Base-by-base conservation (phyloP, 1,284 basidiomycete species). In the Tylopilus orsonianus region DNA sequence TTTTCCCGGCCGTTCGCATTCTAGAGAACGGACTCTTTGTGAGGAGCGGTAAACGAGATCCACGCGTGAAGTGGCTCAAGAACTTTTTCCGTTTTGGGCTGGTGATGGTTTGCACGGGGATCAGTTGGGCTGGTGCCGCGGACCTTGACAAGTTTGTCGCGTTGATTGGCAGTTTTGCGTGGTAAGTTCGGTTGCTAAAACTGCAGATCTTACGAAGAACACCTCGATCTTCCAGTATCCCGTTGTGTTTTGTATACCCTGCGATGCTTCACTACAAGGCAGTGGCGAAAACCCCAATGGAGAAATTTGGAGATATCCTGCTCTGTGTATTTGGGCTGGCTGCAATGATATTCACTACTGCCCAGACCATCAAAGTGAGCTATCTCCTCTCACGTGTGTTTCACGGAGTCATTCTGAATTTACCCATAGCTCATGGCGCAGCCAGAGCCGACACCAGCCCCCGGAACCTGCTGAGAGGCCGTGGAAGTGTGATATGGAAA, bases 101-200 rank as follows among this genome's bases (percentile, higher is more conserved):
- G 50, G 93, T 97, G 30, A 67, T 88, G 50, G 71, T 85, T 49
- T 93, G 90, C 68, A 86, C 87, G 1, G 65, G 78, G 19, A 71
- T 97, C 51, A 90, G 89, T 49, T 95, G 87, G 83, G 73, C 78
- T 6, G 96, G 96, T 13, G 93, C 94, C 18, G 79, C 75, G 36
- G 94, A 97, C 70, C 71, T 99, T 45, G 97, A 99, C 75, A 98
- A 98, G 73, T 98, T 98, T 66, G 96, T 99, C 13, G 83, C 91
- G 13, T 82, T 99, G 57, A 81, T 99, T 50, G 96, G 96, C 18
- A 89, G 89, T 59, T 91, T 97, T 61, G 95, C 95, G 48, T 98
- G 94, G 93, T 93, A 56, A 59, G 89, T 75, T 34, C 18, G 27
- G 30, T 48, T 26, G 35, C 42, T n/a, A 44, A 47, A 19, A 43